Conservation (phyloP, 2,329 filamentous ascomycete species). For the Aureobasidium sp. region DNA sequence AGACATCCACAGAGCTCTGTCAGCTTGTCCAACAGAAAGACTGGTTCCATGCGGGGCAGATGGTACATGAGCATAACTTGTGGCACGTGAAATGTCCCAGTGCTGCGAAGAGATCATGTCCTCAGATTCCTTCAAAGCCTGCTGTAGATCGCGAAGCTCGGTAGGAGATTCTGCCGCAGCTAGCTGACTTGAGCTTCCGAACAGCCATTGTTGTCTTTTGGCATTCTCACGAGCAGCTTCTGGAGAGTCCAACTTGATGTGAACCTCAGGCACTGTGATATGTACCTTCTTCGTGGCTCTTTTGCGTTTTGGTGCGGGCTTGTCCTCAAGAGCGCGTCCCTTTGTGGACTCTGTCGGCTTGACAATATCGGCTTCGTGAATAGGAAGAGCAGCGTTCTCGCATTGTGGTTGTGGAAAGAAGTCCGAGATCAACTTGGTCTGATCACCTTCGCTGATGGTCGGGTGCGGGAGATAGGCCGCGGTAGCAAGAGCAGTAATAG, state of each 20-base stretch:
- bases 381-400: not conserved
- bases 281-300: conserved; percentile 29
- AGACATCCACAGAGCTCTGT: conserved; percentile 59
- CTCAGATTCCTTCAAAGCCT: conserved; percentile 55
- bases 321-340: not conserved
- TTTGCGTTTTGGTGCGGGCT: conserved; percentile 22
- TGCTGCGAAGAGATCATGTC: conserved; percentile 25
- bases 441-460: conserved; percentile 23
- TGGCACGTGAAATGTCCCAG: conserved; percentile 28
- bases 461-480: conserved; percentile 53
- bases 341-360: conserved; percentile 21
- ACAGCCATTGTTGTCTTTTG: conserved; percentile 67
- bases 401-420: conserved; percentile 29
- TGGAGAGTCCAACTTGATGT: conserved; percentile 17
- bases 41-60: conserved; percentile 25
- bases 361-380: conserved; percentile 24
- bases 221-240: conserved; percentile 54
- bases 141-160: conserved; percentile 55
- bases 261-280: conserved; percentile 18
- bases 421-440: conserved; percentile 34
- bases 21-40: conserved; percentile 25
- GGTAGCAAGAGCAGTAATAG: conserved; percentile 71
- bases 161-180: conserved; percentile 65
- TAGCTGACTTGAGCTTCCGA: conserved; percentile 80
- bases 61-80: conserved; percentile 11